Base-by-base conservation (phyloP, 2,329 filamentous ascomycete species). In the Drechslera avenae region DNA sequence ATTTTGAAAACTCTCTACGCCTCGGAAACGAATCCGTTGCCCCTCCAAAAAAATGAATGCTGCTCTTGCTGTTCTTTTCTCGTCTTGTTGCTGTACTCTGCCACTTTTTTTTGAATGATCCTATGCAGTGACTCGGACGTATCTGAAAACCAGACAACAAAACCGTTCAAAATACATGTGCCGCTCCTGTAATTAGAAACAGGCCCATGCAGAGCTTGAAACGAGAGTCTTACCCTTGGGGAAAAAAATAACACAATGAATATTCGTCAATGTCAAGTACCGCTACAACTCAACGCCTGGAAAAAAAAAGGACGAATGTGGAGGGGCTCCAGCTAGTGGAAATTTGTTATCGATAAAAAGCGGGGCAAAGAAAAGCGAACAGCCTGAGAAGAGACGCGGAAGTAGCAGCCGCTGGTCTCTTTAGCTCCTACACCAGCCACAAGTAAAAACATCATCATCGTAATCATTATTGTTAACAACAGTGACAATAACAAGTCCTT, bases 311-410 rank as follows among this genome's bases (percentile, higher is more conserved):
- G 17, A 30, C 39, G 33, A 30, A 28, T 39, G 31, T 47, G n/a
- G 50, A 52, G 45, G 49, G 52, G 49, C 33, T 19, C 36, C 37
- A 30, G 45, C 49, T 56, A 53, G 32, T 40, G 30, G 41, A 48
- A 52, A 42, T 49, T 53, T 56, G 49, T 52, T 49, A 56, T 56
- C 63, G 53, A 73, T 42, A 71, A 43, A 43, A 34, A 72, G 52
- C 40, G 66, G 64, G 50, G 39, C 30, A n/a, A n/a, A 14, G n/a
- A 18, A 5, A 17, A 21, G 26, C 34, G 17, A 43, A 43, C 39
- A 52, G n/a, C 37, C 30, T 50, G 23, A 23, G 21, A 23, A 23
- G 10, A 26, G 42, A 35, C 39, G 21, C 31, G 44, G 28, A 46
- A 17, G 2, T 32, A 10, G 28, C 32, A 26, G 44, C 44, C 44